These are phyloP conservation scores for Thuja plicata DNA, from an alignment of 83 land plant species.

Conservation along the genomic window DNA sequence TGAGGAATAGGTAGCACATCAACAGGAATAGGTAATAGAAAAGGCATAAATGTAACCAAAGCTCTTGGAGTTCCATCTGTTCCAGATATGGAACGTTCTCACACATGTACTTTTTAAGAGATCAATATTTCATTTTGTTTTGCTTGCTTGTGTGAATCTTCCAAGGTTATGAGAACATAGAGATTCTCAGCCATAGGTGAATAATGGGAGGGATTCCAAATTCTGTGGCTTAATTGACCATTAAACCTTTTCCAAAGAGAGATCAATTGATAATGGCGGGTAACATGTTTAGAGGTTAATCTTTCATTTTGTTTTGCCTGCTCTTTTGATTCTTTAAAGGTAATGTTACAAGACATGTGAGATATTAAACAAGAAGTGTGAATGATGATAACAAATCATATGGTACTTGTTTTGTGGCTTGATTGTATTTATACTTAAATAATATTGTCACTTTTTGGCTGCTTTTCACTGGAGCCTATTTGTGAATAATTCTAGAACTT, in stretches of 20 bases:
- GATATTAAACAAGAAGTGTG: not conserved
- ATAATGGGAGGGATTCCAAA: not conserved
- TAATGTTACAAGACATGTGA: not conserved
- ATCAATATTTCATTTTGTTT: not conserved
- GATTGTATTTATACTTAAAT: not conserved
- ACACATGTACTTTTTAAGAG: not conserved
- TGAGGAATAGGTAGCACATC: not conserved
- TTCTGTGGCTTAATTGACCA: not conserved
- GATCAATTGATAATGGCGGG: not conserved
- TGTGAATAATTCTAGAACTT: not conserved
- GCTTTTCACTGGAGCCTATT: not conserved
- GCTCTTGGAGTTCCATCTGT: not conserved
- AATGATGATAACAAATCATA: not conserved
- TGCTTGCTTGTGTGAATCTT: not conserved
- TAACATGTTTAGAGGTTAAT: not conserved
- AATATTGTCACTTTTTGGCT: not conserved
- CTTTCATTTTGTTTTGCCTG: not conserved
- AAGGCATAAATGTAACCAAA: not conserved
- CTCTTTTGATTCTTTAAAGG: not conserved
- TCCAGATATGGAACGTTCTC: not conserved
- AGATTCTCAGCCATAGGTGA: not conserved
- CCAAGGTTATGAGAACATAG: not conserved
- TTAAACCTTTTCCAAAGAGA: not conserved
- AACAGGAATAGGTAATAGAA: not conserved
- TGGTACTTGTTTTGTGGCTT: not conserved